Conservation (phyloP, 805 yeast genomes). For the Dipodascus geniculatus region DNA sequence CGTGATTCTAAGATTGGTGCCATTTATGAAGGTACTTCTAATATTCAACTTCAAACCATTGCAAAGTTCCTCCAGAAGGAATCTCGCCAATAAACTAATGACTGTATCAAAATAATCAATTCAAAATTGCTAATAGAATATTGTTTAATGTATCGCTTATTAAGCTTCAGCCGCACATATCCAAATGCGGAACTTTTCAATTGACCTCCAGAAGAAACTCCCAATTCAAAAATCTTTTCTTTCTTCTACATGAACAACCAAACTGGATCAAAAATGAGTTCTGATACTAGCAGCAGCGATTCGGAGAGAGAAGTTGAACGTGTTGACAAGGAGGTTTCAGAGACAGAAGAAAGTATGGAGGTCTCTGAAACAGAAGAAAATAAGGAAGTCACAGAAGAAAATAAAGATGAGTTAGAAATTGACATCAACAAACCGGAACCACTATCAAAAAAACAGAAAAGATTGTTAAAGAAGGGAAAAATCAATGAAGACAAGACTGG, state of each 20-base stretch:
- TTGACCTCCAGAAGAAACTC: not conserved
- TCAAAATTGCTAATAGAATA: too few relatives aligned
- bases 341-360: not conserved
- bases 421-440: slow-evolving; percentile 54
- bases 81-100: slow-evolving; percentile 7
- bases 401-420: slow-evolving; percentile 29
- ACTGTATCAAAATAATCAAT: not conserved
- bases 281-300: not conserved
- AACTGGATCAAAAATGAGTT: not conserved
- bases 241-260: not conserved
- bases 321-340: not conserved
- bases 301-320: not conserved
- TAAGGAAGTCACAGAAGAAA: not conserved
- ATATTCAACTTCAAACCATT: slow-evolving; percentile 33
- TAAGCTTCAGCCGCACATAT: too few relatives aligned
- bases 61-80: slow-evolving; percentile 30
- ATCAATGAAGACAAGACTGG: slow-evolving; percentile 17
- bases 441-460: slow-evolving; percentile 80
- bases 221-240: not conserved
- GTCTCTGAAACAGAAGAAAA: not conserved
- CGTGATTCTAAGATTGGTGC: slow-evolving; percentile 35
- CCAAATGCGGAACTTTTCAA: not conserved
- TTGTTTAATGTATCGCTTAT: too few relatives aligned
- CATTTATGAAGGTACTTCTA: slow-evolving; percentile 34
- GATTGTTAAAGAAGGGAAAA: slow-evolving; percentile 61